Percentiles rank a stretch among this genome's conserved stretches.
Evolutionary conservation across 2,329 filamentous ascomycete genomes (phyloP).

Genomic region (Colletotrichum viniferum): DNA sequence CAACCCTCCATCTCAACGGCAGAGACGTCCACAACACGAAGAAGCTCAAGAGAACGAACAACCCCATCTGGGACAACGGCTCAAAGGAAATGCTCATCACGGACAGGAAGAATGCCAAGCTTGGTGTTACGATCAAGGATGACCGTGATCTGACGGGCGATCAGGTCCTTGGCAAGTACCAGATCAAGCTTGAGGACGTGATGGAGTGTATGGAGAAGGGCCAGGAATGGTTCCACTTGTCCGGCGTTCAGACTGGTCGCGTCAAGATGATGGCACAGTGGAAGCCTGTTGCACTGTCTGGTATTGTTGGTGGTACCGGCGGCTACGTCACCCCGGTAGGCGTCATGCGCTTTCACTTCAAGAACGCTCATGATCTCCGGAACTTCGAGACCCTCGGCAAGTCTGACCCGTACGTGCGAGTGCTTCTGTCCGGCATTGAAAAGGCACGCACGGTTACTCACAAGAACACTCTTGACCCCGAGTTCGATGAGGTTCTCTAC

Average conservation of each 20-base stretch:
- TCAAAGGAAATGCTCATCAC: slow-evolving; percentile 95
- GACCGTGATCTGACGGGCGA: slow-evolving; percentile 86
- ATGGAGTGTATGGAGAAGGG: slow-evolving; percentile 89
- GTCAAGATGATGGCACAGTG: slow-evolving; percentile 92
- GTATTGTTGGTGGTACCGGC: slow-evolving; percentile 75
- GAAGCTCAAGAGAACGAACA: slow-evolving; percentile 95
- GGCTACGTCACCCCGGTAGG: slow-evolving; percentile 94
- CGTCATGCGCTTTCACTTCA: slow-evolving; percentile 93
- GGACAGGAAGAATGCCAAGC: slow-evolving; percentile 85
- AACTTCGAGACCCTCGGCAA: slow-evolving; percentile 97
- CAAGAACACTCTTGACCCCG: slow-evolving; percentile 92
- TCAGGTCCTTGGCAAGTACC: slow-evolving; percentile 86
- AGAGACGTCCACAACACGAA: slow-evolving; percentile 89
- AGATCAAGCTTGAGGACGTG: slow-evolving; percentile 95
- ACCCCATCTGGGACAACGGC: slow-evolving; percentile 93
- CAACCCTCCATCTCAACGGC: slow-evolving; percentile 84
- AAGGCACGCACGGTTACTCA: slow-evolving; percentile 94
- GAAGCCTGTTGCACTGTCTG: slow-evolving; percentile 90
- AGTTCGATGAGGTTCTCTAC: slow-evolving; percentile 96
- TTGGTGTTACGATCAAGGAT: slow-evolving; percentile 94
- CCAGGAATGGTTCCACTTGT: slow-evolving; percentile 93
- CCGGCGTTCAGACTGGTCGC: slow-evolving; percentile 80
- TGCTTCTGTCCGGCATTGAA: slow-evolving; percentile 87
- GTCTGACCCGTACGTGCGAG: slow-evolving; percentile 91
- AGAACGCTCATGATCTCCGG: slow-evolving; percentile 79